Evolutionary conservation across 257 asterid genomes (phyloP).

Genomic region (Knoxia roxburghii): DNA sequence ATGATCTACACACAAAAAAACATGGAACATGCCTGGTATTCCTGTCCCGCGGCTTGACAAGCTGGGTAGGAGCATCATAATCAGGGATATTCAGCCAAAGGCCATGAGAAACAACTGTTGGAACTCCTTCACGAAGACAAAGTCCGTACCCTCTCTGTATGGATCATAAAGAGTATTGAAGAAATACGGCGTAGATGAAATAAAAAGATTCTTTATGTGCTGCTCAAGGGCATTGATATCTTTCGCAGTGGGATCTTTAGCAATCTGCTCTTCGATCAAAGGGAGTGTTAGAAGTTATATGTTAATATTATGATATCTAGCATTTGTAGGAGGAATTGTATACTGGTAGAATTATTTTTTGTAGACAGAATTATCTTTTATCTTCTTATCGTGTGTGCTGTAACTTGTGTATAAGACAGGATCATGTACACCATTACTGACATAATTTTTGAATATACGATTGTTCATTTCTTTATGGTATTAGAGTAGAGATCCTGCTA

Average conservation of each 20-base stretch:
- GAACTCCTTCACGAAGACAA: conserved; percentile 70
- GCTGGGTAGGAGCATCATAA: conserved; percentile 84
- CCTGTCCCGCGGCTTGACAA: conserved; percentile 80
- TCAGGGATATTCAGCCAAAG: conserved; percentile 84
- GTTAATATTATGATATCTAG: no score
- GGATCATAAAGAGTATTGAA: conserved; percentile 83
- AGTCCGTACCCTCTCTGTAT: conserved; percentile 68
- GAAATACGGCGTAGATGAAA: conserved; percentile 67
- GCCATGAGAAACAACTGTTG: no score
- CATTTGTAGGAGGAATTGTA: no score
- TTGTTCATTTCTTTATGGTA: no score
- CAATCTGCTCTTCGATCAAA: conserved; percentile 41
- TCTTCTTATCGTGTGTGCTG: no score
- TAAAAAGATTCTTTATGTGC: conserved; percentile 62
- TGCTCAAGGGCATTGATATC: conserved; percentile 83
- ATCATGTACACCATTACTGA: no score
- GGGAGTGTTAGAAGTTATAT: no score
- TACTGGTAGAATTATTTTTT: no score
- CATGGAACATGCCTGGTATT: conserved; percentile 42
- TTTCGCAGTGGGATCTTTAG: conserved; percentile 65
- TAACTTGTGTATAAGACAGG: no score
- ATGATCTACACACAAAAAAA: not conserved
- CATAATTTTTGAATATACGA: no score
- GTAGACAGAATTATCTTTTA: no score
- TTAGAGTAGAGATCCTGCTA: no score